A percentile compares a stretch with the other conserved stretches of the same genome.
These are phyloP conservation scores for Podila epicladia DNA, from an alignment of 192 early-diverging fungal species.

Conservation along the genomic window DNA sequence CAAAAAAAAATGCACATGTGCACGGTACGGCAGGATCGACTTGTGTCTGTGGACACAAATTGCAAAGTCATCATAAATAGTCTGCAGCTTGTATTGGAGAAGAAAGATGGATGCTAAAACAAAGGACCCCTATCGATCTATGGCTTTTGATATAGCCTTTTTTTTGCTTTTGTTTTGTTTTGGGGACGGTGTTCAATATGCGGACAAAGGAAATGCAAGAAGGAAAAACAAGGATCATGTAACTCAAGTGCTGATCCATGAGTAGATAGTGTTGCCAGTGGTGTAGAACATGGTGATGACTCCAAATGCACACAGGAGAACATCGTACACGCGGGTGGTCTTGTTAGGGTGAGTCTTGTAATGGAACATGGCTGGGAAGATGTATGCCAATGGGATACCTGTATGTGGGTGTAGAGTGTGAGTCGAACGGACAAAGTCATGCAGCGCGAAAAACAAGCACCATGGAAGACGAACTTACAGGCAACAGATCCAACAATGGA, in stretches of 20 bases:
- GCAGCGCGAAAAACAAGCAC: not conserved
- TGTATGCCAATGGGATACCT: constrained; percentile 78
- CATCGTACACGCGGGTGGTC: constrained; percentile 63
- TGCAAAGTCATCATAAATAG: no score
- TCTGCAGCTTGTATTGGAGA: no score
- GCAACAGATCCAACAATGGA: constrained; percentile 55
- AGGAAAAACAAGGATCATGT: not conserved
- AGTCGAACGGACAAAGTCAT: not conserved
- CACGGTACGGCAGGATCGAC: no score
- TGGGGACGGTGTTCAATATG: no score
- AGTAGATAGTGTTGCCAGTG: constrained; percentile 77
- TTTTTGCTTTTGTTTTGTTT: no score
- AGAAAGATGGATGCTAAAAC: no score
- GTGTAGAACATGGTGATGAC: constrained; percentile 80
- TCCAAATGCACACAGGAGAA: constrained; percentile 73
- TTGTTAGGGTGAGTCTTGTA: constrained; percentile 67
- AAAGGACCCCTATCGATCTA: no score
- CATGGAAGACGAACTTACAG: constrained; percentile 16
- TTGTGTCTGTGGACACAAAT: no score
- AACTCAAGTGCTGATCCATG: constrained; percentile 53
- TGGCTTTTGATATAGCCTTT: no score
- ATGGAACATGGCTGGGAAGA: constrained; percentile 91
- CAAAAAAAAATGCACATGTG: no score
- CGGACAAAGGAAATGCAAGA: not conserved
- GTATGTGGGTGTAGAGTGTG: not conserved